Evolutionary conservation across 2,329 filamentous ascomycete genomes (phyloP).

Genomic region (Kalmusia sp.): DNA sequence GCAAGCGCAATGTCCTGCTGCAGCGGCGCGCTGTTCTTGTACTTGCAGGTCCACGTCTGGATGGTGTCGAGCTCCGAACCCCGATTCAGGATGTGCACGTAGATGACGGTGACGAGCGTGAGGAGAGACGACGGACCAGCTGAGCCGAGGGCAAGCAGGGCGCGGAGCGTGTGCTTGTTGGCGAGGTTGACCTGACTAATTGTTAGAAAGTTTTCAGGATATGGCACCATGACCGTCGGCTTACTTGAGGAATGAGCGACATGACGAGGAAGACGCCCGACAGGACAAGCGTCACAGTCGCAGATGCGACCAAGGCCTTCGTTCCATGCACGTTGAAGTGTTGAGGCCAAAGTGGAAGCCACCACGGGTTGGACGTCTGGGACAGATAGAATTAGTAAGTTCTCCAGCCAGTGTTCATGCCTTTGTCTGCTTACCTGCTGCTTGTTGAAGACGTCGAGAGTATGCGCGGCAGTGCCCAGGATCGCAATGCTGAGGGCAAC

Average conservation of each 20-base stretch:
- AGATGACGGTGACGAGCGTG: conserved; percentile 50
- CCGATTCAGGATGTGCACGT: conserved; percentile 47
- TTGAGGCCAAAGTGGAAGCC: conserved; percentile 55
- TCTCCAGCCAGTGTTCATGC: too few relatives aligned
- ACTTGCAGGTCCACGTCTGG: conserved; percentile 50
- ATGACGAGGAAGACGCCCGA: conserved; percentile 44
- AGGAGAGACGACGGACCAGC: conserved; percentile 47
- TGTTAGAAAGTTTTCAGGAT: conserved; percentile 1
- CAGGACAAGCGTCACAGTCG: conserved; percentile 47
- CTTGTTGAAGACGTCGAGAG: conserved; percentile 52
- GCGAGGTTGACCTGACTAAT: conserved; percentile 40
- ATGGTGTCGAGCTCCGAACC: conserved; percentile 44
- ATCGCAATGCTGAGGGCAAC: conserved; percentile 51
- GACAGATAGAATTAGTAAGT: neutral
- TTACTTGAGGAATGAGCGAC: conserved; percentile 43
- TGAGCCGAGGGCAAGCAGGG: conserved; percentile 44
- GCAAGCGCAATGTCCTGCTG: conserved; percentile 30
- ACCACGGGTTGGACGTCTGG: conserved; percentile 53
- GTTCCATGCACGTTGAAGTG: conserved; percentile 56
- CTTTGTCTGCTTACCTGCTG: conserved; percentile 29
- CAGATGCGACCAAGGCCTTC: conserved; percentile 49
- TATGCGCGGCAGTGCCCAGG: conserved; percentile 52
- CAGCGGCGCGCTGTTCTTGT: conserved; percentile 35
- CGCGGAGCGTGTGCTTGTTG: conserved; percentile 46
- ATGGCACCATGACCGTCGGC: conserved; percentile 4